Base-by-base conservation (phyloP, 2,329 filamentous ascomycete genomes). In the Nemania sp. region DNA sequence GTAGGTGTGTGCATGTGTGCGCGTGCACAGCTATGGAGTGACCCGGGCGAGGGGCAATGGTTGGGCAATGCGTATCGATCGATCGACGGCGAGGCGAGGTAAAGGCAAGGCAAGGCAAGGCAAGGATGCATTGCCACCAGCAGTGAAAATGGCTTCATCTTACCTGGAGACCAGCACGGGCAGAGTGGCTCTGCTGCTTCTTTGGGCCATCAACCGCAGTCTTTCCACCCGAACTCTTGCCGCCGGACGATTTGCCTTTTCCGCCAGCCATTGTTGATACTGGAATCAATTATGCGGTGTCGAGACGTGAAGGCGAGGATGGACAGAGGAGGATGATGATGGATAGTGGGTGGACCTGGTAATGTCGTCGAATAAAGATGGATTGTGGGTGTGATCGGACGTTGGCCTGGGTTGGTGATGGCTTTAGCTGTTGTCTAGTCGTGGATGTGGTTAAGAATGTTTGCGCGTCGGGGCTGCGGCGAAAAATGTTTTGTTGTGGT, bases 161-260 rank as follows among this genome's bases (percentile, higher is more conserved):
- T 83, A 97, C 93, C 90, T 97, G 93, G 70, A 97, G 86, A 76
- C 93, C 93, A 76, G 93, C 93, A 79, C 95, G 93, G 74, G 92
- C 91, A 72, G 92, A 97, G 83, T 97, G 93, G 81, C 95, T 96
- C 81, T 96, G 91, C 75, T 91, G 89, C 83, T 97, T 97, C 82
- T 90, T 91, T 76, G 87, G 81, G 57, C 84, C 85, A 68, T 88
- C 88, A 72, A 83, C 86, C 68, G 69, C 65, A 15, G 72, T 74
- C 71, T 75, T 75, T 50, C 73, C 73, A 57, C 73, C 73, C 5
- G 72, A 73, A 57, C 72, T 74, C 72, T 74, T 97, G 75, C 93
- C 93, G 72, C 93, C 92, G 70, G 89, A 86, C 67, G 88, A 91
- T 83, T 92, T 96, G 85, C 93, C 93, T 85, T 97, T 97, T 81